Evolutionary conservation across 441 rosid species (phyloP).

Genomic region (Lepidium campestre): DNA sequence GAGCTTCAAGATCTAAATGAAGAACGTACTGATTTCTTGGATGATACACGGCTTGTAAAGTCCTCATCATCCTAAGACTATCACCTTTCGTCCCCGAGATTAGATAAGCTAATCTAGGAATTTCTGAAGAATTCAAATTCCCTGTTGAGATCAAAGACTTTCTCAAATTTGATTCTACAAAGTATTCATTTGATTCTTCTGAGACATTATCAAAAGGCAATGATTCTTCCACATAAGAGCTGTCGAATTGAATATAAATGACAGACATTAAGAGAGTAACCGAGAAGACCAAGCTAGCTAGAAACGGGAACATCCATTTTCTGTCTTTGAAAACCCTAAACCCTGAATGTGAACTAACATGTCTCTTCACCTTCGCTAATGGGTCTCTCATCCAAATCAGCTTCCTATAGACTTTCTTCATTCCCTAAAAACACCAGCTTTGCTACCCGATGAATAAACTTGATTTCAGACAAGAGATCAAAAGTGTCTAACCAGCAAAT

Average conservation of each 20-base stretch:
- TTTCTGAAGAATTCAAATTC: constrained; percentile 18
- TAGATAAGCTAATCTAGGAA: constrained; percentile 50
- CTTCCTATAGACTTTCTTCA: constrained; percentile 45
- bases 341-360: constrained; percentile 36
- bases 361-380: neutral
- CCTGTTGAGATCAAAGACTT: constrained; percentile 31
- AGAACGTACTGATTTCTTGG: constrained; percentile 58
- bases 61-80: constrained; percentile 55
- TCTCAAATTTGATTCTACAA: constrained; percentile 64
- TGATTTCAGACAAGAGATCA: constrained; percentile 18
- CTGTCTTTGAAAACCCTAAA: constrained; percentile 65
- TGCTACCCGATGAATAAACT: neutral
- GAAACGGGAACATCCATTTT: constrained; percentile 80
- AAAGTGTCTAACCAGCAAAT: constrained; percentile 14
- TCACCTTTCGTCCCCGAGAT: constrained; percentile 60
- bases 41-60: constrained; percentile 56
- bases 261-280: constrained; percentile 53
- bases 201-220: constrained; percentile 40
- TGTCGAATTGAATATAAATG: constrained; percentile 36
- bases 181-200: constrained; percentile 55
- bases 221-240: constrained; percentile 41
- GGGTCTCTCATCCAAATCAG: constrained; percentile 38
- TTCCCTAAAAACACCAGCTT: constrained; percentile 9
- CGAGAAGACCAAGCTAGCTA: constrained; percentile 70
- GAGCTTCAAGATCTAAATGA: constrained; percentile 60